These are phyloP conservation scores for Mollisiaceae sp. DNA, from an alignment of 2,329 filamentous ascomycete genomes.

Conservation along the genomic window DNA sequence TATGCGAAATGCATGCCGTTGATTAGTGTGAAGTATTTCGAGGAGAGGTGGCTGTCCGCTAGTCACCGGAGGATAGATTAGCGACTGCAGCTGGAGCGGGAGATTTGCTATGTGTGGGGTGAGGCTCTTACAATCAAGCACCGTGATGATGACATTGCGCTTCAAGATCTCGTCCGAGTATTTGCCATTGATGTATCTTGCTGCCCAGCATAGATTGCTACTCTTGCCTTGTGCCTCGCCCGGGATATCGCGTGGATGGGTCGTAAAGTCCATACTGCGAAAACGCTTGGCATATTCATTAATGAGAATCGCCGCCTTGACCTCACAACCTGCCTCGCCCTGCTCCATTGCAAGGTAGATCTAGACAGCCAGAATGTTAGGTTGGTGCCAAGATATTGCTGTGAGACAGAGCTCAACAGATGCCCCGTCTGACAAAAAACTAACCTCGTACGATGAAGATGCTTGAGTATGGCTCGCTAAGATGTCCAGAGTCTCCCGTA, in stretches of 20 bases:
- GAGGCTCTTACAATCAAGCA: constrained; percentile 68
- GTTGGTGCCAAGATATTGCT: not conserved
- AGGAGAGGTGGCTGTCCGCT: constrained; percentile 74
- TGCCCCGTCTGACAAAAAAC: constrained; percentile 44
- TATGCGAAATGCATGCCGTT: constrained; percentile 65
- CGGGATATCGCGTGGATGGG: constrained; percentile 69
- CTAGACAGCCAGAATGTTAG: constrained; percentile 46
- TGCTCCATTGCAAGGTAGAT: constrained; percentile 76
- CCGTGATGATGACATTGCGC: constrained; percentile 70
- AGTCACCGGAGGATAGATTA: constrained; percentile 19
- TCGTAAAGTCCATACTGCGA: constrained; percentile 67
- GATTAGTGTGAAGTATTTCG: constrained; percentile 70
- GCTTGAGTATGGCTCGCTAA: constrained; percentile 70
- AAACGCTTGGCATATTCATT: constrained; percentile 68
- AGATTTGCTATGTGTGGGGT: not conserved
- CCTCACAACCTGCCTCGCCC: constrained; percentile 63
- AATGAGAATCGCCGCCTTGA: constrained; percentile 67
- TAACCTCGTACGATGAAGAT: constrained; percentile 69
- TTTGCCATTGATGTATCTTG: constrained; percentile 66
- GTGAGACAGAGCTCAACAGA: not conserved
- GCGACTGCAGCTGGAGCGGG: constrained; percentile 6
- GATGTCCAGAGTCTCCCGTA: constrained; percentile 71
- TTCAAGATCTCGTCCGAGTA: constrained; percentile 56
- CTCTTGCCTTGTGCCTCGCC: constrained; percentile 76
- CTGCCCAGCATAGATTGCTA: constrained; percentile 76